Conservation (phyloP, 306 rosid species). For the Macrotyloma uniflorum region DNA sequence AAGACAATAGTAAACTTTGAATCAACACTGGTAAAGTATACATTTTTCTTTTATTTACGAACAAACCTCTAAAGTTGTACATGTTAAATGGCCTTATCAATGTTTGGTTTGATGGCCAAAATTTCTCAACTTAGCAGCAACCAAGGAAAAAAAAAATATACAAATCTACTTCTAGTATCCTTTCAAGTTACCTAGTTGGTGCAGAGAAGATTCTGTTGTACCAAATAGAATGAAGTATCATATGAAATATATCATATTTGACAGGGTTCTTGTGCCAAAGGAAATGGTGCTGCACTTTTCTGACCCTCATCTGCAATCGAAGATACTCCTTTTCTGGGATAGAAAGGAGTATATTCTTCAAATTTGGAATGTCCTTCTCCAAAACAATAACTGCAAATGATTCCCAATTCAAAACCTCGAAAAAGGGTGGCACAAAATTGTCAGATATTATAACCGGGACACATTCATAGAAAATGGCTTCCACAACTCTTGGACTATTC, state of each 20-base stretch:
- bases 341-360: constrained; percentile 73
- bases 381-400: constrained; percentile 78
- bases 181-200: constrained; percentile 15
- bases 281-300: constrained; percentile 77
- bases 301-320: constrained; percentile 70
- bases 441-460: constrained; percentile 88
- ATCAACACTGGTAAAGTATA: neutral
- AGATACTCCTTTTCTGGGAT: constrained; percentile 66
- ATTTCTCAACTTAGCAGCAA: neutral
- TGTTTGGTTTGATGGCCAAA: neutral
- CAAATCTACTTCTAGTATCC: too few relatives aligned
- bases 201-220: constrained; percentile 66
- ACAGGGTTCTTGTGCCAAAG: constrained; percentile 79
- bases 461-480: constrained; percentile 80
- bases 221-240: constrained; percentile 92
- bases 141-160: neutral
- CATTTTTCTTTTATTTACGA: constrained; percentile 9
- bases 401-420: constrained; percentile 79
- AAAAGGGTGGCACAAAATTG: constrained; percentile 88
- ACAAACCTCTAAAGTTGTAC: constrained; percentile 32
- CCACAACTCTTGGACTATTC: constrained; percentile 90
- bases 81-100: constrained; percentile 7
- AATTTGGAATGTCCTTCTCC: constrained; percentile 82
- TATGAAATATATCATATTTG: constrained; percentile 84
- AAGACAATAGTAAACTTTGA: neutral